phyloP scores from a whole-genome alignment of 2,329 filamentous ascomycete genomes.

The Alternaria metachromatica region DNA sequence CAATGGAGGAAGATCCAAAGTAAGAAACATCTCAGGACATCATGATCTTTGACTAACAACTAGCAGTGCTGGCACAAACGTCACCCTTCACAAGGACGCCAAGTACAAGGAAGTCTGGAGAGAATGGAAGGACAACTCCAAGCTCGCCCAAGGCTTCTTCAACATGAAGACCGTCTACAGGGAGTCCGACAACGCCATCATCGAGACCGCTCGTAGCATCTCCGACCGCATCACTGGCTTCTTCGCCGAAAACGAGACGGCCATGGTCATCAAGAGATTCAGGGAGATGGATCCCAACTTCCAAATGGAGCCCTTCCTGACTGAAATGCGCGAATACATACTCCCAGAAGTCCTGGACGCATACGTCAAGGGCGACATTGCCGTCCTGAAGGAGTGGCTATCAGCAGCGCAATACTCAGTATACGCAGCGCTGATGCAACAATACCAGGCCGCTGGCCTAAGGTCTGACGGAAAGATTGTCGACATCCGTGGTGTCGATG shows the following conservation, averaged over 20 bases:
- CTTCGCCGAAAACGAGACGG: conserved; percentile 98
- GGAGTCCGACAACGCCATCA: conserved; percentile 95
- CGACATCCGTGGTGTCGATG: conserved; percentile 93
- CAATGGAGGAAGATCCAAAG: conserved; percentile 84
- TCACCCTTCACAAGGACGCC: conserved; percentile 95
- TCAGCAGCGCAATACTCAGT: conserved; percentile 96
- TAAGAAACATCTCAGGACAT: conserved; percentile 57
- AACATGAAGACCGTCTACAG: conserved; percentile 86
- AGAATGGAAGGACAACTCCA: conserved; percentile 89
- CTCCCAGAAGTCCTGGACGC: conserved; percentile 96
- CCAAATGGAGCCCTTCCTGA: conserved; percentile 92
- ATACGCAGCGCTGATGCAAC: conserved; percentile 94
- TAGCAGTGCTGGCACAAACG: conserved; percentile 84
- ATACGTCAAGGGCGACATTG: conserved; percentile 94
- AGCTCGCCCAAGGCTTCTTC: conserved; percentile 87
- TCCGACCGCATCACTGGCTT: conserved; percentile 92
- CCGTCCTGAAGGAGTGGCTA: conserved; percentile 92
- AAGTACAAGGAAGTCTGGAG: conserved; percentile 99
- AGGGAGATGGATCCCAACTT: conserved; percentile 93
- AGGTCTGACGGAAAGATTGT: conserved; percentile 95
- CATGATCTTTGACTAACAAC: conserved; percentile 11
- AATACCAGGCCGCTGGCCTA: conserved; percentile 91
- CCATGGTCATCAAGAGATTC: conserved; percentile 97
- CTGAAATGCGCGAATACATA: conserved; percentile 97
- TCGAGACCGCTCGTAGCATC: conserved; percentile 91